Evolutionary conservation across 768 basidiomycete genomes (phyloP), one percentile per base, ranked within the genome.

Genomic region (Suillus spraguei): DNA sequence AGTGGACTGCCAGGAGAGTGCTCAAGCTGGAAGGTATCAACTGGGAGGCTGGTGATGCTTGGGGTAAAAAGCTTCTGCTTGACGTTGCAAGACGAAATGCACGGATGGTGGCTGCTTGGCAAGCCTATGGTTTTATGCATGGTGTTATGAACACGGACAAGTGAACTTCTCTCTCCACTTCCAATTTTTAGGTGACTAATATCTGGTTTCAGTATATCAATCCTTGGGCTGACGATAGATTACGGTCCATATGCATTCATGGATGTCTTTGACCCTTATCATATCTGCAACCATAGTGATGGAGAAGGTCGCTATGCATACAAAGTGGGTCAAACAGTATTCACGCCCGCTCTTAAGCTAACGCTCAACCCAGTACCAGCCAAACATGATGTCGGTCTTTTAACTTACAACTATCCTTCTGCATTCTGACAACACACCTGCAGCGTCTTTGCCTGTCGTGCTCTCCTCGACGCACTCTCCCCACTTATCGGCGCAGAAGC

Each of bases 111-210:
- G 97, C 95, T 11, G 90, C 84, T 4, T 99, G 97, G 97, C 97
- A 99, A 76, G 94, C 87, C 8, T 92, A 91, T 74, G 94, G 94
- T 1, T 95, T 92, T 73, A 94, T 95, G 94, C 93, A 95, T 71
- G 95, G 94, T 0, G 97, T 99, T 42, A 94, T 99, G 69, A 99
- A 99, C 71, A 97, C 96, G 2, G 97, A 98, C 79, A 97, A 97
- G 91, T 91, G 67, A 63, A 83, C 71, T n/a, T 3, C 32, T 33
- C 54, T 33, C 11, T 11, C 13, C 52, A 20, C 16, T 36, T 9
- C 16, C 0, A 38, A 39, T 35, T 38, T 59, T 62, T 44, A 33
- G 32, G 49, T 72, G 38, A 73, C 61, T 41, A 20, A 58, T 28
- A 41, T 32, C 14, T 49, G 41, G 50, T 41, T 17, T n/a, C 66